Conservation (phyloP, 2,329 filamentous ascomycete genomes). For the Sclerotinia nivalis region DNA sequence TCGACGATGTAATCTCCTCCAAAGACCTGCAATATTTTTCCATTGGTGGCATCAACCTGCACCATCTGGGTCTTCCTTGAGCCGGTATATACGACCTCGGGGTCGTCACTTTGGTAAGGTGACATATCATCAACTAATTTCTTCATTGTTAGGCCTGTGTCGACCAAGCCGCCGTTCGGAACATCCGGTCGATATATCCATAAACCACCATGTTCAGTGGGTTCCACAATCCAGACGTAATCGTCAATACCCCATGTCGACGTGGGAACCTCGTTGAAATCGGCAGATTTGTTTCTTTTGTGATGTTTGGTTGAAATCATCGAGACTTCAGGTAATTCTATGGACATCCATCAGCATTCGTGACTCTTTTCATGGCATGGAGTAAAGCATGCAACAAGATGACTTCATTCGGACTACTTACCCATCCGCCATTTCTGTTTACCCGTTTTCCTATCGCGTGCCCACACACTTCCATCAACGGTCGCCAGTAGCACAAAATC, state of each 20-base stretch:
- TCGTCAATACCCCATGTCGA: slow-evolving; percentile 63
- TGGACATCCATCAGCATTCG: slow-evolving; percentile 68
- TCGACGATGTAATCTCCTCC: slow-evolving; percentile 69
- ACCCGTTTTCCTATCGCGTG: slow-evolving; percentile 84
- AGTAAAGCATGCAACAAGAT: not conserved
- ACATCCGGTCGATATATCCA: slow-evolving; percentile 79
- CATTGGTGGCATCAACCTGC: slow-evolving; percentile 83
- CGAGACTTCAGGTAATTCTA: slow-evolving; percentile 47
- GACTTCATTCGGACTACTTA: slow-evolving; percentile 3
- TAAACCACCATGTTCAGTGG: slow-evolving; percentile 79
- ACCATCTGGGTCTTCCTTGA: slow-evolving; percentile 89
- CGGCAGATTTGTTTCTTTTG: slow-evolving; percentile 63
- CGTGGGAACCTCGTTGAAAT: slow-evolving; percentile 57
- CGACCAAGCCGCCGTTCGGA: slow-evolving; percentile 58
- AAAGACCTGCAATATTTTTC: slow-evolving; percentile 80
- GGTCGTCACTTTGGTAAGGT: slow-evolving; percentile 73
- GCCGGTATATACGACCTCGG: slow-evolving; percentile 83
- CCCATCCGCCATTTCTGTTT: slow-evolving; percentile 66
- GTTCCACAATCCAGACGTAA: slow-evolving; percentile 94
- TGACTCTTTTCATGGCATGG: slow-evolving; percentile 37
- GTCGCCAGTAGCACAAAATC: slow-evolving; percentile 99
- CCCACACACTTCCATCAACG: slow-evolving; percentile 95
- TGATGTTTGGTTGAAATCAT: slow-evolving; percentile 90
- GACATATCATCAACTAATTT: slow-evolving; percentile 80
- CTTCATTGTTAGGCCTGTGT: slow-evolving; percentile 76